Evolutionary conservation across 495 filamentous ascomycete genomes (phyloP), one percentile per base, ranked within the genome.

Genomic region (Thozetella sp.): DNA sequence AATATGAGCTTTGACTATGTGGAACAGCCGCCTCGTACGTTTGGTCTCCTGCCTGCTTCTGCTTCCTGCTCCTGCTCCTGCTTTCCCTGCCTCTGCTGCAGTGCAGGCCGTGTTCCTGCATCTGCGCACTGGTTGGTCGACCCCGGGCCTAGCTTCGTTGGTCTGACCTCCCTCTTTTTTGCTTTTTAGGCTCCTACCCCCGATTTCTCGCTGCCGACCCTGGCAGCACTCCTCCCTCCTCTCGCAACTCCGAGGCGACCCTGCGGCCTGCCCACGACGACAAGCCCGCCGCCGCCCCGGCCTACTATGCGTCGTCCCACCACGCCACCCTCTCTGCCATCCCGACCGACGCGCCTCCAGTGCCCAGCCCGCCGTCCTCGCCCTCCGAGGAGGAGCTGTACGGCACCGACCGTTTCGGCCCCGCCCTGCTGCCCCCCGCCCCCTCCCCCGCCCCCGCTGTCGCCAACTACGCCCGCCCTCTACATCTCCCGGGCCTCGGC

Each of bases 321-420:
- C 55, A 55, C 20, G 61, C 61, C 13, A 58, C 65, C 27, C 63
- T 56, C 23, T 57, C 60, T 34, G 59, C 62, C 1, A 67, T 67
- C 26, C 66, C 59, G 19, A 70, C 67, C 22, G 58, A 60, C 34
- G 55, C 68, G n/a, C 74, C 72, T 4, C 65, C 66, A 55, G 69
- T 73, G 10, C 74, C 71, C 9, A 69, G 71, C 20, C 70, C 72
- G 25, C 67, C 67, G 11, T 68, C 75, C 19, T 52, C 67, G 3
- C 55, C 63, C 9, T 75, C 76, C 24, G 67, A 74, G 27, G 63
- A 69, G 50, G 73, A 76, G 55, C 53, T 70, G 15, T 71, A 76
- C 62, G 71, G 69, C 2, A 66, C 69, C 4, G 72, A 73, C 25
- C 65, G 70, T 37, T 71, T 65, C 61, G 69, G 63, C 3, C 61